Conservation (phyloP, 352 stramenopile genomes). For the Pythium chondricola region DNA sequence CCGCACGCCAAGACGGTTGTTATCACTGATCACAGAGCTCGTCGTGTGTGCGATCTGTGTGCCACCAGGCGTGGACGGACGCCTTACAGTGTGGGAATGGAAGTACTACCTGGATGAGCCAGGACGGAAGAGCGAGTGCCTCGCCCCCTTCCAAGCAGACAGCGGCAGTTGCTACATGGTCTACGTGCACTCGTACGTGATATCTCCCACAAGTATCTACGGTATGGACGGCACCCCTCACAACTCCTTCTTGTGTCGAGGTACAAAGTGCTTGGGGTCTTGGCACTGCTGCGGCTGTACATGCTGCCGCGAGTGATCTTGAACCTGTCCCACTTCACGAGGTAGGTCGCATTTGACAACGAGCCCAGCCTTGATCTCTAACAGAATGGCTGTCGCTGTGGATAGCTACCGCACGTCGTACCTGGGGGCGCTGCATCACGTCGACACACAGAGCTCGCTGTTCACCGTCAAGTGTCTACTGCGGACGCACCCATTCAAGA, state of each 20-base stretch:
- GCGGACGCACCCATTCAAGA: conserved; percentile 54
- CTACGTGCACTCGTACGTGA: conserved; percentile 59
- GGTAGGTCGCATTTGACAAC: too few species aligned
- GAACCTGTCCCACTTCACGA: conserved; percentile 72
- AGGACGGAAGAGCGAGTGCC: conserved; percentile 19
- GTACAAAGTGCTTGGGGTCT: conserved; percentile 57
- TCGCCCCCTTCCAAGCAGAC: conserved; percentile 25
- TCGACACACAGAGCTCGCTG: conserved; percentile 71
- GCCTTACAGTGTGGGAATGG: conserved; percentile 61
- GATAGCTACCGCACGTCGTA: conserved; percentile 71
- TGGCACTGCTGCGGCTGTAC: conserved; percentile 66
- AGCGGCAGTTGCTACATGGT: conserved; percentile 50
- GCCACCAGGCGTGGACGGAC: conserved; percentile 39
- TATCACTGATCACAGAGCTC: conserved; percentile 40
- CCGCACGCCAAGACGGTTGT: conserved; percentile 37
- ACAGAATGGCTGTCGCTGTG: too few species aligned
- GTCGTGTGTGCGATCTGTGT: conserved; percentile 43
- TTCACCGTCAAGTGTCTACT: conserved; percentile 82
- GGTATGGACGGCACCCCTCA: neutral
- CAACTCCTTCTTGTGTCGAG: conserved; percentile 14
- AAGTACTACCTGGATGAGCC: conserved; percentile 43
- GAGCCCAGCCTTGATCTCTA: too few species aligned
- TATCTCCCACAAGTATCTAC: neutral
- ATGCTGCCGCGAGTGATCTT: conserved; percentile 70
- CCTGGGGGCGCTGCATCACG: conserved; percentile 60